A percentile compares a stretch with the other conserved stretches of the same genome.
phyloP scores from a whole-genome alignment of 495 filamentous ascomycete species.

The Annulohypoxylon stygium region DNA sequence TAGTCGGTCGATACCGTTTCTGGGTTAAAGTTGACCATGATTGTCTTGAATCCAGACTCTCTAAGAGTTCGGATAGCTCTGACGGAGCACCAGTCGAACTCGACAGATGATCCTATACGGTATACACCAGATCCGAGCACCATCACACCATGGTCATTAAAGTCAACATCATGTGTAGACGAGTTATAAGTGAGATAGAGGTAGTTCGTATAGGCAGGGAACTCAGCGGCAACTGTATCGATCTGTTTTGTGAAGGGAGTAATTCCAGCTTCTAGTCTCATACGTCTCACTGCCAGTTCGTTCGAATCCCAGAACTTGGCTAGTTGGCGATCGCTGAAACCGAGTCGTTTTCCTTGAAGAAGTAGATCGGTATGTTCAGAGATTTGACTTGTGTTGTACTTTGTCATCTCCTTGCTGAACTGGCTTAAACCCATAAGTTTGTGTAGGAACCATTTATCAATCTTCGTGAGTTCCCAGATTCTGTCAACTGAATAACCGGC shows the following conservation, averaged over 20 bases:
- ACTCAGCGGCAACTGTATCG: slow-evolving; percentile 97
- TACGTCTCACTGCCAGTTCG: slow-evolving; percentile 85
- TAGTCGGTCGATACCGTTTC: slow-evolving; percentile 97
- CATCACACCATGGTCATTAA: slow-evolving; percentile 92
- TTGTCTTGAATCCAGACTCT: slow-evolving; percentile 89
- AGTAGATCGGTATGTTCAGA: slow-evolving; percentile 69
- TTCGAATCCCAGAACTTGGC: slow-evolving; percentile 95
- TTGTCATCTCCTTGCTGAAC: slow-evolving; percentile 82
- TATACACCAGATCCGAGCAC: slow-evolving; percentile 98
- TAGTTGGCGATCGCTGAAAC: slow-evolving; percentile 93
- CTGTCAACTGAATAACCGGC: slow-evolving; percentile 92
- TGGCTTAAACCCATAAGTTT: slow-evolving; percentile 90
- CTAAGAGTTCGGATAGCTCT: slow-evolving; percentile 93
- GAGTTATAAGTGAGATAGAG: slow-evolving; percentile 97
- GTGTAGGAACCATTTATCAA: slow-evolving; percentile 97
- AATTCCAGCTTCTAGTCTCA: slow-evolving; percentile 86
- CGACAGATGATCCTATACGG: slow-evolving; percentile 95
- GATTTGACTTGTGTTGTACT: slow-evolving; percentile 77
- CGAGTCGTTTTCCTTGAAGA: slow-evolving; percentile 88
- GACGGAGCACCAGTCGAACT: slow-evolving; percentile 99
- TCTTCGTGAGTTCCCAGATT: slow-evolving; percentile 97
- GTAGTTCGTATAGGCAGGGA: slow-evolving; percentile 95
- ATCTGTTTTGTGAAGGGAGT: slow-evolving; percentile 95
- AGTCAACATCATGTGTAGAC: slow-evolving; percentile 83
- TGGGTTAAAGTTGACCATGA: slow-evolving; percentile 98